Percentiles rank a stretch among this genome's conserved stretches.
Conservation (phyloP, 2,329 filamentous ascomycete genomes). For the Calcarisporium arbuscula region DNA sequence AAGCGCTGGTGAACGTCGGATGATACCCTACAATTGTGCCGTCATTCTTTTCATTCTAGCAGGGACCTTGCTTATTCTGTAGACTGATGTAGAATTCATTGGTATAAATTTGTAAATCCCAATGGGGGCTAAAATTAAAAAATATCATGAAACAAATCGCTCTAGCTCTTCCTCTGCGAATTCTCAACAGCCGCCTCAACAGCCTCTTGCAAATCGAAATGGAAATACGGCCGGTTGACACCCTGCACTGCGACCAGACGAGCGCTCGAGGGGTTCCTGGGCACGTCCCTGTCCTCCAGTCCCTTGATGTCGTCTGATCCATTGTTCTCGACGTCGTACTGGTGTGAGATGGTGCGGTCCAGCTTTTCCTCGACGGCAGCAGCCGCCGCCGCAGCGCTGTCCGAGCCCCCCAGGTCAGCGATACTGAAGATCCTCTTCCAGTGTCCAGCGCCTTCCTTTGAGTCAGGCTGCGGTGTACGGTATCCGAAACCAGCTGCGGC, state of each 20-base stretch:
- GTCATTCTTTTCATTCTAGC: too few species aligned
- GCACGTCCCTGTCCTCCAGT: conserved; percentile 20
- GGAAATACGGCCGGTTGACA: conserved; percentile 46
- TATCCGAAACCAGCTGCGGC: conserved; percentile 47
- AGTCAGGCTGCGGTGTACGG: conserved; percentile 22
- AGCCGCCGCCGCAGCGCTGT: conserved; percentile 52
- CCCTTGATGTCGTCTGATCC: conserved; percentile 15
- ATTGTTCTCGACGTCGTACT: conserved; percentile 22
- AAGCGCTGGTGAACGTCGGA: too few species aligned
- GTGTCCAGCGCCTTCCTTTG: conserved; percentile 17
- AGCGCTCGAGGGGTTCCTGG: conserved; percentile 19
- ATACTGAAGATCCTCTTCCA: conserved; percentile 86
- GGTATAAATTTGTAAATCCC: too few species aligned
- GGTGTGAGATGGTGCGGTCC: conserved; percentile 10
- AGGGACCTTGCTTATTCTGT: too few species aligned
- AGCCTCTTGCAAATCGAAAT: conserved; percentile 43
- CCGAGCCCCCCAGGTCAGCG: conserved; percentile 70
- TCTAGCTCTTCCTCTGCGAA: conserved; percentile 17
- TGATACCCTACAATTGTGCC: too few species aligned
- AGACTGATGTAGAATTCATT: too few species aligned
- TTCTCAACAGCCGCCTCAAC: conserved; percentile 37
- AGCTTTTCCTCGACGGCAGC: conserved; percentile 57
- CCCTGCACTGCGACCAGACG: conserved; percentile 34
- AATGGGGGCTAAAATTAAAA: too few species aligned
- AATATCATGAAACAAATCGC: not conserved